These are phyloP conservation scores for Biscogniauxia mediterranea DNA, from an alignment of 2,329 filamentous ascomycete genomes.

Conservation along the genomic window DNA sequence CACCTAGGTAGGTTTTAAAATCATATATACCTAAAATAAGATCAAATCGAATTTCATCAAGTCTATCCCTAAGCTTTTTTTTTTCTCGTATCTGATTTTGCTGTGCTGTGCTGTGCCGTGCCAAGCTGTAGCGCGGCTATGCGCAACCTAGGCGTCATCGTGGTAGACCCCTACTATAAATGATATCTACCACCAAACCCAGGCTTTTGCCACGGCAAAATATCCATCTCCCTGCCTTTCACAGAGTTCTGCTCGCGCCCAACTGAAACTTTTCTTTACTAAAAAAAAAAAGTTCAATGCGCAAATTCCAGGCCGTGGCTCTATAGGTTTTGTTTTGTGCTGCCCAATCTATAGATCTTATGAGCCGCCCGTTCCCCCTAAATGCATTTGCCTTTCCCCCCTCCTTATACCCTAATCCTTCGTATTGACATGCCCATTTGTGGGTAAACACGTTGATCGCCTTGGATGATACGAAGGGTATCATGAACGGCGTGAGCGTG, in stretches of 20 bases:
- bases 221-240: too few species aligned
- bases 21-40: background rate
- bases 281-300: background rate
- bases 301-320: conserved; percentile 18
- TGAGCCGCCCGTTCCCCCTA: conserved; percentile 6
- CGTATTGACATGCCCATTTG: background rate
- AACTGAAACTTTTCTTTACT: conserved; percentile 1
- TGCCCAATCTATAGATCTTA: conserved; percentile 17
- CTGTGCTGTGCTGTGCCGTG: too few species aligned
- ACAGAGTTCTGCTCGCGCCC: too few species aligned
- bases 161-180: too few species aligned
- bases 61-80: background rate
- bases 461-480: background rate
- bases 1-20: too few species aligned
- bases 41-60: background rate
- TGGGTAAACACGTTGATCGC: background rate
- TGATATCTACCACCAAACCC: background rate
- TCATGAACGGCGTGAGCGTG: background rate
- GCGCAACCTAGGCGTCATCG: background rate
- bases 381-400: conserved; percentile 8
- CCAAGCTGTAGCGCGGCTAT: too few species aligned
- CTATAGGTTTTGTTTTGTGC: conserved; percentile 14
- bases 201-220: conserved; percentile 2
- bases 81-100: too few species aligned
- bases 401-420: conserved; percentile 1